Evolutionary conservation across 2,329 filamentous ascomycete species (phyloP), one percentile per base, ranked within the genome.

Genomic region (Fusarium agapanthi): DNA sequence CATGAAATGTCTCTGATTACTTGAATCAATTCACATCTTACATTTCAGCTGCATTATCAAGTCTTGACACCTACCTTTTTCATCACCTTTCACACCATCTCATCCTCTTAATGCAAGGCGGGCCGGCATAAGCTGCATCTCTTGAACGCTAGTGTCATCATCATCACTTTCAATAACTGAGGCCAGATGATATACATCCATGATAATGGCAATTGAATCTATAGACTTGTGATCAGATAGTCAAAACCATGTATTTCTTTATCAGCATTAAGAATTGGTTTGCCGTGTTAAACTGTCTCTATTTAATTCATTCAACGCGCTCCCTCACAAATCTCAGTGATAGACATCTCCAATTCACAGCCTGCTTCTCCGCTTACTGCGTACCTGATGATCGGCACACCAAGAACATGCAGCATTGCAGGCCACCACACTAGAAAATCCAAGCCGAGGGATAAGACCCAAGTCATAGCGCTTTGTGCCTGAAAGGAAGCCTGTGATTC

Each of bases 341-440:
- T 43, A 24, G 28, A 30, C 38, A 43, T 30, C 26, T 58, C 45
- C 35, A 28, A 54, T 32, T 59, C 34, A 48, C 53, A 56, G 37
- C 41, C 44, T 54, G 22, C 45, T 34, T 51, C 48, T 44, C n/a
- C 38, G 41, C 61, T 54, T 55, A 64, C 63, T 47, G 43, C 51
- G 71, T 75, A 66, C 73, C 69, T 76, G 73, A 67, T 67, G 73
- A 74, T 72, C 69, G 61, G 45, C 66, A 34, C 55, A 34, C 45
- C 32, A 37, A 50, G 55, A 44, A 60, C 64, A 74, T 76, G 74
- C 72, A n/a, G n/a, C n/a, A n/a, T n/a, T n/a, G n/a, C n/a, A 75
- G 51, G 48, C 65, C 66, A 26, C 56, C 69, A 71, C 71, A 58
- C 61, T 38, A 55, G 47, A 35, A 43, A 59, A 60, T 55, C 41